Evolutionary conservation across 805 yeast species (phyloP), one percentile per base, ranked within the genome.

Genomic region (Candida ulmi): DNA sequence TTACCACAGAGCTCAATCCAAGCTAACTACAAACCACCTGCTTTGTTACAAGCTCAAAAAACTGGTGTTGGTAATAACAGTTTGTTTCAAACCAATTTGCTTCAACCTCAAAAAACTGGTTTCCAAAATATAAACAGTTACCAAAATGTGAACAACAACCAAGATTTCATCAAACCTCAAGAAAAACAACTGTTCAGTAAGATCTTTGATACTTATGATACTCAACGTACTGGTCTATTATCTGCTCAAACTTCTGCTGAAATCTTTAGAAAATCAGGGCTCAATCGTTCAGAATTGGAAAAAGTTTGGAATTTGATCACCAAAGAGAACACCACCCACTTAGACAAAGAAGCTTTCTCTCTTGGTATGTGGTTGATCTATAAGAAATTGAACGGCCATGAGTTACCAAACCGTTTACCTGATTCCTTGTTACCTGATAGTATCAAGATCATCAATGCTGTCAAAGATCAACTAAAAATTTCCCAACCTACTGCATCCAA

Each of bases 341-440:
- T 91, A 49, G 85, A 86, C 58, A 80, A 78, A 53, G 96, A 91
- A 58, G 95, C 88, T 60, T 93, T 91, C 66, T 83, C 96, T 0
- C 88, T 93, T 27, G 97, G 98, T 25, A 93, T 91, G 98, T 97
- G 95, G 69, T 70, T 91, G 43, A 91, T 91, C 33, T 91, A 93
- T 64, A 77, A 96, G 60, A 76, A 91, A 46, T 67, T 91, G 57
- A 90, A 88, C 55, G 97, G 97, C 2, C 78, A 76, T 47, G 87
- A 83, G n/a, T 64, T 93, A 37, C 99, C 99, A 18, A 57, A 70
- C 35, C 68, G 79, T 39, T 71, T 91, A 38, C 98, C 98, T 3
- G 88, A 95, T 2, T 95, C 88, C 55, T 73, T 91, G 47, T 67
- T 88, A 24, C 98, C 99, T 8, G 95, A 95, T 3, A 83, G 95